Percentiles rank a stretch among this genome's conserved stretches.
Conservation (phyloP, 176 grass and related monocot species). For the Avena insularis region DNA sequence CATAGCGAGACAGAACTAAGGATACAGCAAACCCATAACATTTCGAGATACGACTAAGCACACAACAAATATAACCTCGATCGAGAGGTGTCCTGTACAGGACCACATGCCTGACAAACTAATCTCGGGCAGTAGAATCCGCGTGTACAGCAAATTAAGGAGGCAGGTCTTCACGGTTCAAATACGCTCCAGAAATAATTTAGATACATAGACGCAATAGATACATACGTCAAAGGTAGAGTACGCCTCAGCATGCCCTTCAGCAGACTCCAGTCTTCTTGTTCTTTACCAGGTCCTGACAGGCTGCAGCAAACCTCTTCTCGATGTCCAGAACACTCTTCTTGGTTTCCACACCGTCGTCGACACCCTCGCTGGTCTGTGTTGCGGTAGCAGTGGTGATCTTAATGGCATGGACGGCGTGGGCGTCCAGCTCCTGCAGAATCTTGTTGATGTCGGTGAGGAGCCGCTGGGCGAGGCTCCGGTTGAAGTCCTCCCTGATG, state of each 20-base stretch:
- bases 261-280: constrained; percentile 63
- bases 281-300: constrained; percentile 37
- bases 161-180: not conserved
- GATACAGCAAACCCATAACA: not conserved
- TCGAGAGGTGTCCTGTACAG: not conserved
- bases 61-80: not conserved
- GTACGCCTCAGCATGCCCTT: not conserved
- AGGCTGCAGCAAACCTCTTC: constrained; percentile 34
- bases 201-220: not conserved
- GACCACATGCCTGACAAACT: not conserved
- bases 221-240: not conserved
- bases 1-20: not conserved
- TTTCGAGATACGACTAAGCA: not conserved
- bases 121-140: not conserved
- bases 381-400: constrained; percentile 15
- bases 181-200: not conserved
- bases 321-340: constrained; percentile 57
- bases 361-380: not conserved
- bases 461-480: constrained; percentile 63
- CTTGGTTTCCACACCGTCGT: constrained; percentile 1
- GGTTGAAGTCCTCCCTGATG: constrained; percentile 86
- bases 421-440: constrained; percentile 60
- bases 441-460: constrained; percentile 56
- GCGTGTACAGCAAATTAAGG: not conserved
- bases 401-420: constrained; percentile 19